These are phyloP conservation scores for Ogataea siamensis DNA, from an alignment of 805 yeast species.

Conservation along the genomic window DNA sequence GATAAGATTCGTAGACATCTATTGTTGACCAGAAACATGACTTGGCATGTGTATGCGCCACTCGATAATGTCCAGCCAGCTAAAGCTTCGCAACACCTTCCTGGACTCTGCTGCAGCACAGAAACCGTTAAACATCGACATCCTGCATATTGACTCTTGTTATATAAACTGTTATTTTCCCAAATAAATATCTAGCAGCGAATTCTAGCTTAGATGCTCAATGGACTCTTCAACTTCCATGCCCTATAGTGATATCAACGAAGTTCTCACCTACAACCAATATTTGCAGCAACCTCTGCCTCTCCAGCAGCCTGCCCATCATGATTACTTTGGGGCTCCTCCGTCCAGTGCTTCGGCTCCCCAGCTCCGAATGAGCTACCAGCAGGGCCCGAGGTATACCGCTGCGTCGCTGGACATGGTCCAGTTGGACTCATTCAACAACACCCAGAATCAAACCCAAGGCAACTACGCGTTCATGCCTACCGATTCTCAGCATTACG, in stretches of 20 bases:
- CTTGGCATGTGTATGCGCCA: constrained; percentile 8
- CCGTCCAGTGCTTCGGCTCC: constrained; percentile 1
- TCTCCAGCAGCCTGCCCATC: constrained; percentile 7
- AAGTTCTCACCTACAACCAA: constrained; percentile 16
- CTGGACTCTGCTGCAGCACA: constrained; percentile 3
- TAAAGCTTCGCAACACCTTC: background rate
- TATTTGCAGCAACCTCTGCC: constrained; percentile 13
- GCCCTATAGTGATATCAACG: constrained; percentile 17
- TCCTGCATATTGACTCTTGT: constrained; percentile 1
- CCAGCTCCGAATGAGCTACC: constrained; percentile 1
- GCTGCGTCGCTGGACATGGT: background rate
- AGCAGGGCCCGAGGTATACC: constrained; percentile 7
- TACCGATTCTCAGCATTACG: constrained; percentile 7
- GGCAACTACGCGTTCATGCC: constrained; percentile 4
- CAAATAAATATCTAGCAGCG: background rate
- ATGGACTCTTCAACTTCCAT: constrained; percentile 15
- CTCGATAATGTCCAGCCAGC: constrained; percentile 4
- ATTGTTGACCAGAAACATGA: constrained; percentile 2
- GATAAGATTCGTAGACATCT: constrained; percentile 1
- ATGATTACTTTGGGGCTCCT: background rate
- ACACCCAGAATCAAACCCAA: constrained; percentile 2
- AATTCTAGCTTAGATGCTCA: background rate
- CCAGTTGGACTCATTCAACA: background rate
- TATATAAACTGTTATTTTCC: constrained; percentile 2
- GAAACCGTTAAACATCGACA: constrained; percentile 1